Conservation (phyloP, 257 asterid species). For the Nicotiana obtusifolia region DNA sequence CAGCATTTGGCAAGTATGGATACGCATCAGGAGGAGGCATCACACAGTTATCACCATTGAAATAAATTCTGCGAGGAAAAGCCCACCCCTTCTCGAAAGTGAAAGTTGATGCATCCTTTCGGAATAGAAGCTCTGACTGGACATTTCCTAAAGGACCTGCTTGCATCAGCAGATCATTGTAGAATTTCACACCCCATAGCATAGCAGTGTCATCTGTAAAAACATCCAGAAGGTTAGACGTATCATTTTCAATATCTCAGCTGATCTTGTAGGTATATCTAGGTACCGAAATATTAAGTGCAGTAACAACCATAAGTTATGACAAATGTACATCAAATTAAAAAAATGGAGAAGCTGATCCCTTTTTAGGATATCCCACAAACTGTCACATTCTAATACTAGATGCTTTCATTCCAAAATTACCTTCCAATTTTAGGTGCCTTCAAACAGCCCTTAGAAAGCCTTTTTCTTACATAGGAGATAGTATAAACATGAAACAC, state of each 20-base stretch:
- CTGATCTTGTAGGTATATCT: not conserved
- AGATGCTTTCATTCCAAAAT: not conserved
- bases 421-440: not conserved
- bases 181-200: constrained; percentile 74
- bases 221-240: not conserved
- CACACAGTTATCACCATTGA: constrained; percentile 86
- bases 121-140: constrained; percentile 81
- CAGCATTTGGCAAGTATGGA: constrained; percentile 65
- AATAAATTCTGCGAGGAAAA: constrained; percentile 72
- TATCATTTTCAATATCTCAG: not conserved
- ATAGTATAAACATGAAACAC: not conserved
- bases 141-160: constrained; percentile 79
- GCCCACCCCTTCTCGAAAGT: constrained; percentile 85
- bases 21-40: constrained; percentile 86
- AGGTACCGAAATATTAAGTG: not conserved
- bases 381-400: not conserved
- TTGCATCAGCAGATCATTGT: constrained; percentile 63
- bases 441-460: not conserved
- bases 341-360: not conserved
- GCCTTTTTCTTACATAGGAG: not conserved
- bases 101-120: constrained; percentile 60
- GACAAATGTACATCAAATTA: not conserved
- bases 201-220: constrained; percentile 79
- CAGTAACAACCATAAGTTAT: not conserved
- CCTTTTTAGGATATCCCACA: not conserved